Evolutionary conservation across 192 early-diverging fungal species (phyloP), one percentile per base, ranked within the genome.

Genomic region (Haplosporangium gracile): DNA sequence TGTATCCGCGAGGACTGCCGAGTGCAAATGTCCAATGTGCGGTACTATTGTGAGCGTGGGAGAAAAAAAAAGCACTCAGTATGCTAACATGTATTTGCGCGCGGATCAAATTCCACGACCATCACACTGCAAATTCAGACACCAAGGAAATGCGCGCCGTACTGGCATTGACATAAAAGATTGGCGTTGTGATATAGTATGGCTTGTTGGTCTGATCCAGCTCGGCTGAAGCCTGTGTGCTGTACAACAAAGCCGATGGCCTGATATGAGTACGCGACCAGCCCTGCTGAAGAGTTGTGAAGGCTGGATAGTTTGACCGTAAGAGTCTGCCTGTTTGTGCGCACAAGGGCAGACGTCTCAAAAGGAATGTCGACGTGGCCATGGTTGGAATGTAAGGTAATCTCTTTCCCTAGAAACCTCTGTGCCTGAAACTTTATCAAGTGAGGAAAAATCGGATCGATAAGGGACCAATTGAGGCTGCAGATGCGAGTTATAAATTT

Each of bases 11-110:
- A 99, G 84, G 13, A 98, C 96, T 0, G 95, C 89, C 8, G 97
- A 96, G 86, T 97, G 97, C 75, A 99, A 89, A 78, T 99, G 98
- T 16, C 98, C 98, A 83, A 99, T 96, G 88, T 99, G 98, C 24
- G 97, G 97, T 16, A 91, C 95, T 89, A 91, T 79, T 43, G 18
- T 39, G 39, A 4, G 40, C 2, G 63, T 24, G 9, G 26, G 7
- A 42, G 24, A 45, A 11, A 34, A 45, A 11, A 63, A 10, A 24
- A 29, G 47, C 47, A 0, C 11, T 45, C 22, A 55, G 24, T 5
- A 38, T 34, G 7, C 7, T 11, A 34, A 38, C 26, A 10, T 22
- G 10, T 60, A 13, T 38, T 6, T 34, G 45, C 18, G 13, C 11
- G 42, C 39, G 39, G 75, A 68, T 4, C 42, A 22, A 40, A 47